Evolutionary conservation across 164 flowering plant genomes (phyloP), one percentile per base, ranked within the genome.

Genomic region (Tinospora cordifolia): DNA sequence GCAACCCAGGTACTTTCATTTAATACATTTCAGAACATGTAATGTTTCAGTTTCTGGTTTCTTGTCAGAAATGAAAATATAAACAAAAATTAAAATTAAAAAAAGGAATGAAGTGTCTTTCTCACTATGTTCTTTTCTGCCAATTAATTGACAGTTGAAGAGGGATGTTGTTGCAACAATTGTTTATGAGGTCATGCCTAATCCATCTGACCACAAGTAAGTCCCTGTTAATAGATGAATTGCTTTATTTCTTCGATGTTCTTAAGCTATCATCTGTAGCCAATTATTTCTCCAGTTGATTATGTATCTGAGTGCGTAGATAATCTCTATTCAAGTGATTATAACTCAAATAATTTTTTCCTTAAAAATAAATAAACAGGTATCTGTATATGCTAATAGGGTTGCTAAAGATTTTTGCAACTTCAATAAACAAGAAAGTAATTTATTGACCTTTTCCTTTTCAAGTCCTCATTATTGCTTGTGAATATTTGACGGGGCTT

Each of bases 171-270:
- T 89, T 69, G 95, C 95, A 27, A 90, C 88, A 54, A 85, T 94
- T 73, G 98, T 94, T 46, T 94, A 94, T 75, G 98, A 94, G 69
- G 72, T 92, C 22, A 92, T 72, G 88, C 98, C 98, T 14, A 94
- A 92, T 80, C 98, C 97, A 79, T 92, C 98, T 34, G 98, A 94
- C 72, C 97, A 94, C 90, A 94, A 92, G 97, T 91, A 84, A 87
- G 93, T 82, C 25, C 22, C 63, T 8, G 54, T 57, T 68, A n/a
- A 30, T 49, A 47, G 26, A 14, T 66, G 22, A 12, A 9, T 21
- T 5, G 6, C 27, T 66, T 38, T 6, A 21, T 13, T 30, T 15
- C n/a, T 6, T 40, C 0, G 13, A n/a, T 15, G 41, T 19, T 11
- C 21, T n/a, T n/a, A 40, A 14, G n/a, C 24, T 5, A 46, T 25